Conservation (phyloP, 164 flowering plant genomes). For the Dillenia turbinata region DNA sequence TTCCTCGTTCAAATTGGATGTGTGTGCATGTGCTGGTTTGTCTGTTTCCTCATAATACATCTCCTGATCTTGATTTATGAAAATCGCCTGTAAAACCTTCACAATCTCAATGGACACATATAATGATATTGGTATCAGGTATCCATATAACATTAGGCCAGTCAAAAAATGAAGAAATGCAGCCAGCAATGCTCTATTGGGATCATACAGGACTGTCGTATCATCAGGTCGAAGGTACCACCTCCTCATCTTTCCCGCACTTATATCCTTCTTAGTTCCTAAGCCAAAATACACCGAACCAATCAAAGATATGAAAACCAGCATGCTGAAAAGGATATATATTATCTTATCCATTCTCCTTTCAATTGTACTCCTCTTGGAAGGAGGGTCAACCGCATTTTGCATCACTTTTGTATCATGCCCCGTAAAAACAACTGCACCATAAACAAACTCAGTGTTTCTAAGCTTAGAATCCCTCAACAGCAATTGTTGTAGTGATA, state of each 20-base stretch:
- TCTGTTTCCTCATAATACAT: constrained; percentile 78
- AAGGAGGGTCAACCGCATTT: constrained; percentile 82
- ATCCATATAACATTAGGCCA: constrained; percentile 81
- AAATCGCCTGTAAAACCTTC: constrained; percentile 81
- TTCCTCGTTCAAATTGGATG: constrained; percentile 89
- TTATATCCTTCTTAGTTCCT: constrained; percentile 46
- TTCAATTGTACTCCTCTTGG: constrained; percentile 85
- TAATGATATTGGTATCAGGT: constrained; percentile 81
- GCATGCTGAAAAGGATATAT: constrained; percentile 60
- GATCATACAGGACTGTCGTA: constrained; percentile 53
- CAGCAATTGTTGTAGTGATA: constrained; percentile 69
- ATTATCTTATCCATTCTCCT: constrained; percentile 77
- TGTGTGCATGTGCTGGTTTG: constrained; percentile 74
- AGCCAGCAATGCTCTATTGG: constrained; percentile 53
- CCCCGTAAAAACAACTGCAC: constrained; percentile 79
- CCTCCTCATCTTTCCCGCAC: constrained; percentile 37
- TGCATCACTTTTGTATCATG: constrained; percentile 93
- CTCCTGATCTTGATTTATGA: constrained; percentile 71
- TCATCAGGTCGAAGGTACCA: constrained; percentile 86
- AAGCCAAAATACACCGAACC: constrained; percentile 74
- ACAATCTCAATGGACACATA: constrained; percentile 88
- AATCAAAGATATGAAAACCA: constrained; percentile 47
- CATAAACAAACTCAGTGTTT: constrained; percentile 71
- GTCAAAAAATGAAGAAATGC: constrained; percentile 78
- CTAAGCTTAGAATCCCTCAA: constrained; percentile 84